Percentiles rank a stretch among this genome's conserved stretches.
Conservation (phyloP, 768 basidiomycete genomes). For the Favolaschia claudopus region DNA sequence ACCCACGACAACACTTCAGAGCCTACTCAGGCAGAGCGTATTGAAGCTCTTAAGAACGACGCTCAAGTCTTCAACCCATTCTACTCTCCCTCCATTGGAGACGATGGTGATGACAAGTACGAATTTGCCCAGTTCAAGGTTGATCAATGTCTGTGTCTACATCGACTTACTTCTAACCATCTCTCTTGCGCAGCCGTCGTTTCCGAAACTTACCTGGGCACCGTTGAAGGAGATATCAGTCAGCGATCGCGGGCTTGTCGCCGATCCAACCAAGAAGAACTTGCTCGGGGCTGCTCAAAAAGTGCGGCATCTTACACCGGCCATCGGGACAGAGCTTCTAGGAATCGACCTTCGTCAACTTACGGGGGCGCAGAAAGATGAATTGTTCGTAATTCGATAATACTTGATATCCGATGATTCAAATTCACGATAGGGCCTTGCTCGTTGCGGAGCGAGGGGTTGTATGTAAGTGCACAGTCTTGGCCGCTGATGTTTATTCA, state of each 20-base stretch:
- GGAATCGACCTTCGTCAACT: slow-evolving; percentile 80
- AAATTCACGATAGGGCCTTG: slow-evolving; percentile 57
- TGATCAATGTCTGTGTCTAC: slow-evolving; percentile 7
- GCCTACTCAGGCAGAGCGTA: slow-evolving; percentile 26
- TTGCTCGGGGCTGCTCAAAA: slow-evolving; percentile 71
- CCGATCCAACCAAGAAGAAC: slow-evolving; percentile 73
- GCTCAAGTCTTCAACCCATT: slow-evolving; percentile 63
- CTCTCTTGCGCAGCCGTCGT: slow-evolving; percentile 59
- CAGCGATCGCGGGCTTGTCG: slow-evolving; percentile 69
- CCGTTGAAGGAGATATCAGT: slow-evolving; percentile 67
- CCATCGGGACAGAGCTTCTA: slow-evolving; percentile 77
- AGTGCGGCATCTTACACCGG: slow-evolving; percentile 72
- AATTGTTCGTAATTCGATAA: slow-evolving; percentile 58
- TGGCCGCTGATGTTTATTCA: not conserved
- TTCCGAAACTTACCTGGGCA: slow-evolving; percentile 70
- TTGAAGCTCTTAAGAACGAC: slow-evolving; percentile 29
- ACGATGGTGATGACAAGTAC: slow-evolving; percentile 60
- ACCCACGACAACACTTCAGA: slow-evolving; percentile 40
- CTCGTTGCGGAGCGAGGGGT: slow-evolving; percentile 80
- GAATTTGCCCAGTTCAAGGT: slow-evolving; percentile 68
- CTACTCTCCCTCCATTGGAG: slow-evolving; percentile 66
- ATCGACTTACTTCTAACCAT: not conserved
- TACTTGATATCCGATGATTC: slow-evolving; percentile 9
- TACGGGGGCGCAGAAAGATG: slow-evolving; percentile 74
- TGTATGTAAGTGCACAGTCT: slow-evolving; percentile 59